Evolutionary conservation across 176 grass and related monocot genomes (phyloP).

Genomic region (Carex cristatella): DNA sequence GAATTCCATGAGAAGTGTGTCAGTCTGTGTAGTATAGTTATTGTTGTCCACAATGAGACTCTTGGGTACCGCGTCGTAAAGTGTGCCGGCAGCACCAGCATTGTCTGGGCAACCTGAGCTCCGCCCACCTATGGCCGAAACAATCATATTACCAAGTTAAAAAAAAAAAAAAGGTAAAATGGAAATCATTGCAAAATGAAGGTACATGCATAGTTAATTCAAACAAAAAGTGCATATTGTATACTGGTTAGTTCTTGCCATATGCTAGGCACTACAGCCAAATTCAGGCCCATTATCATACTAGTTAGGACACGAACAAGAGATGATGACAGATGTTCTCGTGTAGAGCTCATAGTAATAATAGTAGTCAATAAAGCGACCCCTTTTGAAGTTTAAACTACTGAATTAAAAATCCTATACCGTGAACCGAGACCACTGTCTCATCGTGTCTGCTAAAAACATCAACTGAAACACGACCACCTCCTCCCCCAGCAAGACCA

Average conservation of each 20-base stretch:
- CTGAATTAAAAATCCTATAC: conserved; percentile 41
- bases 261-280: not conserved
- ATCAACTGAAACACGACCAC: conserved; percentile 83
- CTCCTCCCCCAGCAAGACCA: conserved; percentile 92
- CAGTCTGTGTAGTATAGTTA: conserved; percentile 92
- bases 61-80: conserved; percentile 97
- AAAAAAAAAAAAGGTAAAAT: conserved; percentile 22
- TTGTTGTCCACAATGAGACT: conserved; percentile 91
- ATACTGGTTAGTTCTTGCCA: not conserved
- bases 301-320: not conserved
- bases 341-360: not conserved
- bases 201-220: not conserved
- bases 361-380: not conserved
- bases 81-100: conserved; percentile 91
- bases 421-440: conserved; percentile 63
- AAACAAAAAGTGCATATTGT: not conserved
- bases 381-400: not conserved
- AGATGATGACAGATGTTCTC: conserved; percentile 1
- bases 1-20: conserved; percentile 96
- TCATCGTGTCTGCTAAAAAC: conserved; percentile 98
- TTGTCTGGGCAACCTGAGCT: conserved; percentile 95
- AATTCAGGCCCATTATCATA: not conserved
- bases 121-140: conserved; percentile 43
- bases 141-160: not conserved
- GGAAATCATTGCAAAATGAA: not conserved